Evolutionary conservation across 2,329 filamentous ascomycete genomes (phyloP).

Genomic region (Fusarium irregulare): DNA sequence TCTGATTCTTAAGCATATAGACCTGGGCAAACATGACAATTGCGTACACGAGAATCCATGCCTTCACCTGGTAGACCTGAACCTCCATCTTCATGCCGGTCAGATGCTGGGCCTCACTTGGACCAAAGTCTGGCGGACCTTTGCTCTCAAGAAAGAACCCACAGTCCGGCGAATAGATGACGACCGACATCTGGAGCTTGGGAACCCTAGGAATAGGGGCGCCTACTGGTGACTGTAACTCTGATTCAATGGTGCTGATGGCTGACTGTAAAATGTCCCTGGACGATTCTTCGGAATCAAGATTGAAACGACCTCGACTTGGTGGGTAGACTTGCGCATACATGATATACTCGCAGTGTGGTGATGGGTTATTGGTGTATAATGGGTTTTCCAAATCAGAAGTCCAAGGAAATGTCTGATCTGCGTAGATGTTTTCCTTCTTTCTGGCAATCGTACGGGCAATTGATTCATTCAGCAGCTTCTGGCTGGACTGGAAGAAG

Average conservation of each 20-base stretch:
- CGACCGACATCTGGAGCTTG: conserved; percentile 69
- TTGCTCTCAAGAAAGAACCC: conserved; percentile 73
- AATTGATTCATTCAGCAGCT: conserved; percentile 79
- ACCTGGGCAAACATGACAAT: conserved; percentile 70
- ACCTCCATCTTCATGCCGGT: conserved; percentile 71
- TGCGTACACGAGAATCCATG: conserved; percentile 68
- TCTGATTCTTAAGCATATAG: conserved; percentile 70
- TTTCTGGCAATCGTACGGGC: conserved; percentile 74
- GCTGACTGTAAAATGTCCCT: conserved; percentile 48
- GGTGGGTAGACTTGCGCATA: conserved; percentile 82
- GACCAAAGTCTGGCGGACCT: conserved; percentile 67
- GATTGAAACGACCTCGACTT: conserved; percentile 52
- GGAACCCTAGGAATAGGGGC: conserved; percentile 67
- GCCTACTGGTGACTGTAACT: conserved; percentile 71
- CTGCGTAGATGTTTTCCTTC: conserved; percentile 63
- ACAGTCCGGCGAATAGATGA: conserved; percentile 76
- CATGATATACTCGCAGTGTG: conserved; percentile 89
- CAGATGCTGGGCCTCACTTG: conserved; percentile 65
- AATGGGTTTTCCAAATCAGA: conserved; percentile 72
- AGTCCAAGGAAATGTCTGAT: conserved; percentile 79
- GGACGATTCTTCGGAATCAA: conserved; percentile 49
- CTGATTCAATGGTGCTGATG: conserved; percentile 68
- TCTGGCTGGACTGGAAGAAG: conserved; percentile 68
- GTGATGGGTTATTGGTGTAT: conserved; percentile 68
- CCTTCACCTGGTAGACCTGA: conserved; percentile 66